These are phyloP conservation scores for Aspergillus homomorphus DNA, from an alignment of 495 filamentous ascomycete species.

Conservation along the genomic window DNA sequence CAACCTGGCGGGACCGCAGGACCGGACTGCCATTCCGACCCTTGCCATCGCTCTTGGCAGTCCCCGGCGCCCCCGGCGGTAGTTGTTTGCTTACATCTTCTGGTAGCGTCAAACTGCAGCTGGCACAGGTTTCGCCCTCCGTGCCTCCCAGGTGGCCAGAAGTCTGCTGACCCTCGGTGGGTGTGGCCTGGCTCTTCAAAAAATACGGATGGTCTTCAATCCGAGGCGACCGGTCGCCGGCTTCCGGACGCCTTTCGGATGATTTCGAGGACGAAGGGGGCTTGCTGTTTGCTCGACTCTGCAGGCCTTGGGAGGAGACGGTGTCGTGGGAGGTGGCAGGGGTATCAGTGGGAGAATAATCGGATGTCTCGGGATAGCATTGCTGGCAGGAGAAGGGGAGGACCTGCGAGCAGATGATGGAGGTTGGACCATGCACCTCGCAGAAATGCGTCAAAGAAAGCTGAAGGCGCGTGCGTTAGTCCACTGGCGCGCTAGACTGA, in stretches of 20 bases:
- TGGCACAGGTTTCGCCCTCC: conserved; percentile 54
- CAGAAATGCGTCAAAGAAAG: conserved; percentile 95
- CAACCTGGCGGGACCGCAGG: conserved; percentile 51
- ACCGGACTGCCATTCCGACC: conserved; percentile 55
- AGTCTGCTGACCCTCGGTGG: conserved; percentile 34
- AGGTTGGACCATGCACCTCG: conserved; percentile 92
- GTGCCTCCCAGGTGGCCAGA: conserved; percentile 31
- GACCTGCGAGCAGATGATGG: conserved; percentile 91
- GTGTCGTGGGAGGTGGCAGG: conserved; percentile 35
- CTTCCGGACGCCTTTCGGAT: conserved; percentile 16
- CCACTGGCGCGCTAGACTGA: conserved; percentile 5
- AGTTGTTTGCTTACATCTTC: conserved; percentile 53
- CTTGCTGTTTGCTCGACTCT: conserved; percentile 18
- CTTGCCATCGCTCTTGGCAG: conserved; percentile 46
- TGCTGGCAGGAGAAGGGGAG: conserved; percentile 72
- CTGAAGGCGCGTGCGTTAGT: conserved; percentile 40
- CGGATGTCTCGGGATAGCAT: conserved; percentile 53
- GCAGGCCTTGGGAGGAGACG: conserved; percentile 19
- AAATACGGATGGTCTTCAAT: conserved; percentile 50
- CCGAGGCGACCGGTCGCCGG: conserved; percentile 27
- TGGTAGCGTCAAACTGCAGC: conserved; percentile 56
- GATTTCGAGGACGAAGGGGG: conserved; percentile 16
- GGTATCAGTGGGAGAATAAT: conserved; percentile 31
- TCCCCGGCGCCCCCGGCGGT: conserved; percentile 50
- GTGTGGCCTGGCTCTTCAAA: conserved; percentile 29